These are phyloP conservation scores for Cystofilobasidium macerans DNA, from an alignment of 768 basidiomycete species.

Conservation along the genomic window DNA sequence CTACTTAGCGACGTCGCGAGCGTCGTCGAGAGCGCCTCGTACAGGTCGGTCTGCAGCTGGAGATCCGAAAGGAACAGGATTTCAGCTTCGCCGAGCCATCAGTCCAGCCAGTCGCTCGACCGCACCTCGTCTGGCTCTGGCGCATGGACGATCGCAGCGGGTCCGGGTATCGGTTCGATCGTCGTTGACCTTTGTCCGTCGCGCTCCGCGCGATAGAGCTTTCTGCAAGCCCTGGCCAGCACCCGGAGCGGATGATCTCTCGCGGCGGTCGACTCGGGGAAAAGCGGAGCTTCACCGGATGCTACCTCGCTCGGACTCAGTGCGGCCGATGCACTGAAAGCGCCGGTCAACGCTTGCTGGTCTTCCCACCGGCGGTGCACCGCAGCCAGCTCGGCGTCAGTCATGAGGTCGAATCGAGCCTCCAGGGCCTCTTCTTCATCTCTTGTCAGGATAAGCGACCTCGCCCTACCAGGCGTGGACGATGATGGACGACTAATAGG, in stretches of 20 bases:
- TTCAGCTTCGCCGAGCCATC: too few species aligned
- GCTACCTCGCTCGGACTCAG: background rate
- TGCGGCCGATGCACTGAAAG: background rate
- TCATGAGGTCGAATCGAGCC: conserved; percentile 18
- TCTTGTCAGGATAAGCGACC: background rate
- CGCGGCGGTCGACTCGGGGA: conserved; percentile 2
- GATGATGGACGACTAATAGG: too few species aligned
- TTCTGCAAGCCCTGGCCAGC: conserved; percentile 13
- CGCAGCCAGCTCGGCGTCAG: conserved; percentile 4
- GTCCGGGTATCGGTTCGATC: background rate
- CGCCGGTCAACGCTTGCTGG: background rate
- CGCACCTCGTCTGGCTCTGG: background rate
- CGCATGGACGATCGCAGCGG: background rate
- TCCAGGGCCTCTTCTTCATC: conserved; percentile 14
- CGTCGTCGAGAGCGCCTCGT: conserved; percentile 18
- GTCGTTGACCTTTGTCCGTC: background rate
- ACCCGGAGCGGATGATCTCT: conserved; percentile 20
- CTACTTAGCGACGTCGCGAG: conserved; percentile 1
- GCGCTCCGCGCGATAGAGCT: background rate
- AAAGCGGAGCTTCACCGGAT: conserved; percentile 2
- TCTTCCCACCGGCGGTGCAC: conserved; percentile 10
- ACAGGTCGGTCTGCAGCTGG: background rate
- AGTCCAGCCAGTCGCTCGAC: too few species aligned
- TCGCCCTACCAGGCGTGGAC: too few species aligned
- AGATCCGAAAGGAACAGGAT: background rate